phyloP scores from a whole-genome alignment of 305 asterid genomes.

The Fraxinus albicans region DNA sequence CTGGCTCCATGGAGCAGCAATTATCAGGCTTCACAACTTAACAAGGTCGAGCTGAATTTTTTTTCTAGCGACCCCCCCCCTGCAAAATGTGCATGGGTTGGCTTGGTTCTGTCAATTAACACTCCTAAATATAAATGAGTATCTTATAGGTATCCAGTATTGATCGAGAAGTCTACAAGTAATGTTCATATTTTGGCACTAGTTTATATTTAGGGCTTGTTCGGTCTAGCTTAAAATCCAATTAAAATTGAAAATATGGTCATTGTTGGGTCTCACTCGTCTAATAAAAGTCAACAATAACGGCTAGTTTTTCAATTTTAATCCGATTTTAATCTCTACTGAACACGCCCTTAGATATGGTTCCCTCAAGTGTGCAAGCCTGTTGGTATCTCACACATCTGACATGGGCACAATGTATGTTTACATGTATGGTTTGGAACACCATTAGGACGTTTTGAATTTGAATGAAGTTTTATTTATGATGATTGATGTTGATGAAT shows the following conservation, averaged over 20 bases:
- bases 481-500: neutral
- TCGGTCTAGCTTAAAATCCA: too few species aligned
- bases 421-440: neutral
- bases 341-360: neutral
- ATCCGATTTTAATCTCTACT: too few species aligned
- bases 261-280: too few species aligned
- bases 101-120: neutral
- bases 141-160: neutral
- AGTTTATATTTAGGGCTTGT: neutral
- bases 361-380: neutral
- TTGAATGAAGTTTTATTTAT: conserved; percentile 2
- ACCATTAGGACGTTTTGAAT: neutral
- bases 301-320: too few species aligned
- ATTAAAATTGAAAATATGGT: too few species aligned
- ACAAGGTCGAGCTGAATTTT: too few species aligned
- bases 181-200: neutral
- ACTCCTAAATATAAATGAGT: neutral
- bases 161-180: neutral
- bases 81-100: neutral
- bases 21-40: too few species aligned
- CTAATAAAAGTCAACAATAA: too few species aligned
- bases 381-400: neutral
- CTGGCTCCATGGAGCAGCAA: too few species aligned
- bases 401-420: neutral
- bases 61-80: neutral